These are phyloP conservation scores for Aspergillus sp. DNA, from an alignment of 2,329 filamentous ascomycete species.

Conservation along the genomic window DNA sequence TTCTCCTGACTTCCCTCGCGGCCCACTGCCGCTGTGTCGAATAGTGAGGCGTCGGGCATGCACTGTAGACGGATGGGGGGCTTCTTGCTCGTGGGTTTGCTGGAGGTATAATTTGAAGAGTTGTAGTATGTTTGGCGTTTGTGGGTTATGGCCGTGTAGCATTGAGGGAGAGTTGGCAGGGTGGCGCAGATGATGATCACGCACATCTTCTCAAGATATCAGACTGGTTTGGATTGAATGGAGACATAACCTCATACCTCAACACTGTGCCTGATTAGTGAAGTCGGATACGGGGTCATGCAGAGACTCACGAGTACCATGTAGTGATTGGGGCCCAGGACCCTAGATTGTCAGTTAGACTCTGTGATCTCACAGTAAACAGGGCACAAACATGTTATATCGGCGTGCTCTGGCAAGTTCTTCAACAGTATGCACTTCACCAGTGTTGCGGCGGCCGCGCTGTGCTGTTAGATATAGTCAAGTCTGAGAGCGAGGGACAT, in stretches of 20 bases:
- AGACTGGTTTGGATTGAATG: background rate
- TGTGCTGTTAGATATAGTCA: background rate
- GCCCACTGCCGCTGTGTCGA: slow-evolving; percentile 3
- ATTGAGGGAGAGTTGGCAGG: slow-evolving; percentile 11
- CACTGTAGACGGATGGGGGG: background rate
- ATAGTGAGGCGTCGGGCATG: slow-evolving; percentile 6
- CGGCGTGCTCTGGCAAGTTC: slow-evolving; percentile 13
- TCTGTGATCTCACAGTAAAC: too few relatives aligned
- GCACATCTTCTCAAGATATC: slow-evolving; percentile 2
- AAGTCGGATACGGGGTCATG: rapidly evolving
- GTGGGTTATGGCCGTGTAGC: slow-evolving; percentile 3
- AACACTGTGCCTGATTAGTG: background rate
- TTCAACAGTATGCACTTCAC: slow-evolving; percentile 11
- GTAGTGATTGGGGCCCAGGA: slow-evolving; percentile 17
- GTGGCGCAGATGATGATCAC: slow-evolving; percentile 16
- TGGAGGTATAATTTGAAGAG: background rate
- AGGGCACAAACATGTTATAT: slow-evolving; percentile 13
- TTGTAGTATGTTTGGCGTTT: background rate
- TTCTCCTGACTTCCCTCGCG: slow-evolving; percentile 3
- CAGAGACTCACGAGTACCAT: slow-evolving; percentile 9
- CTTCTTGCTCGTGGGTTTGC: background rate
- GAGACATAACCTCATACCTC: background rate
- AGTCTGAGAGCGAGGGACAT: background rate
- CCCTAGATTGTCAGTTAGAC: slow-evolving; percentile 1
- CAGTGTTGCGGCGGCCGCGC: slow-evolving; percentile 12